A percentile compares a stretch with the other conserved stretches of the same genome.
These are phyloP conservation scores for Tricholoma furcatifolium DNA, from an alignment of 768 basidiomycete species.

Conservation along the genomic window DNA sequence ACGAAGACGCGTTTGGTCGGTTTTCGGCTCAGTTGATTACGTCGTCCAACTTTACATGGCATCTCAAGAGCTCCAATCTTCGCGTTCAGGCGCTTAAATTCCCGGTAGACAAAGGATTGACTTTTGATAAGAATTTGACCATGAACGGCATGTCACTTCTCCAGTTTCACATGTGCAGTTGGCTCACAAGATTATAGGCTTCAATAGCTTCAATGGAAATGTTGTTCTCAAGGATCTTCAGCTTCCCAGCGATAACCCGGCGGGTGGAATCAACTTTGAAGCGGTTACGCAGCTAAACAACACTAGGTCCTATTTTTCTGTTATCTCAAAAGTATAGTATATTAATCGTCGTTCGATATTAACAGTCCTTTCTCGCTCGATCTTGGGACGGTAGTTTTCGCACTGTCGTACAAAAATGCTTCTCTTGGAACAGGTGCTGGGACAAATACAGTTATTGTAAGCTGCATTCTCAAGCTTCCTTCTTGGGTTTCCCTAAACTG, in stretches of 20 bases:
- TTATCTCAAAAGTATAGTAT: neutral
- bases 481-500: neutral
- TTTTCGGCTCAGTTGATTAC: slow-evolving; percentile 69
- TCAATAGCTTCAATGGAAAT: slow-evolving; percentile 59
- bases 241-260: slow-evolving; percentile 64
- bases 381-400: slow-evolving; percentile 66
- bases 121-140: slow-evolving; percentile 59
- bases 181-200: slow-evolving; percentile 34
- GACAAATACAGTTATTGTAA: slow-evolving; percentile 49
- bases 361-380: slow-evolving; percentile 72
- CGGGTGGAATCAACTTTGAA: slow-evolving; percentile 65
- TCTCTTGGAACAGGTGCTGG: slow-evolving; percentile 57
- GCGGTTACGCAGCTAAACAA: slow-evolving; percentile 57
- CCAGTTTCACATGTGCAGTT: neutral
- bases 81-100: slow-evolving; percentile 66
- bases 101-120: slow-evolving; percentile 62
- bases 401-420: slow-evolving; percentile 55
- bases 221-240: slow-evolving; percentile 57
- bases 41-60: slow-evolving; percentile 66
- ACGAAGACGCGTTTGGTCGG: slow-evolving; percentile 56
- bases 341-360: too few species aligned
- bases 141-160: slow-evolving; percentile 43
- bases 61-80: slow-evolving; percentile 52
- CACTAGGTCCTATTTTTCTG: slow-evolving; percentile 40
- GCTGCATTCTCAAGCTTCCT: slow-evolving; percentile 18